Percentiles rank a stretch among this genome's conserved stretches.
phyloP scores from a whole-genome alignment of 768 basidiomycete genomes.

The Melanogaster broomeanus region DNA sequence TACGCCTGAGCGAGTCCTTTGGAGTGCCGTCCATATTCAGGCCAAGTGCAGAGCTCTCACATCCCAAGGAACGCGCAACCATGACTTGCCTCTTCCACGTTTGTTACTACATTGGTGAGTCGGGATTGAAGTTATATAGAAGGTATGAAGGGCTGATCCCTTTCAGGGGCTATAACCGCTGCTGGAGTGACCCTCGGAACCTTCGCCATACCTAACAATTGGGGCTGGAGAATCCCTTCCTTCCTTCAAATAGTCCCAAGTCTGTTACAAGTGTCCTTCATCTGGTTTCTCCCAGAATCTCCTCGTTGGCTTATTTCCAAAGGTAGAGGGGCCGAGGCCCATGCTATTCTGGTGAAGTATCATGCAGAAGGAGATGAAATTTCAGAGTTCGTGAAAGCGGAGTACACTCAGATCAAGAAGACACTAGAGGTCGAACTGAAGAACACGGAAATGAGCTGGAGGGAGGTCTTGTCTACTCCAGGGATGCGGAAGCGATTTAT shows the following conservation, averaged over 20 bases:
- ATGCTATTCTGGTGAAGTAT: slow-evolving; percentile 51
- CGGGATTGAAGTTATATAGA: neutral
- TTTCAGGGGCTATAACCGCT: slow-evolving; percentile 33
- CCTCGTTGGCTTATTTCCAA: slow-evolving; percentile 63
- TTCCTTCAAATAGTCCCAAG: slow-evolving; percentile 61
- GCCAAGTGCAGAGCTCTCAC: slow-evolving; percentile 15
- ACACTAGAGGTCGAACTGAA: slow-evolving; percentile 42
- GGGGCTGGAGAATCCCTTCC: slow-evolving; percentile 69
- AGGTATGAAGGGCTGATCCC: neutral
- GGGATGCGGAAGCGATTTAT: slow-evolving; percentile 18
- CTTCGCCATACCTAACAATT: slow-evolving; percentile 55
- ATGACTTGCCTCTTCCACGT: slow-evolving; percentile 11
- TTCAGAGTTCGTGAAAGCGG: slow-evolving; percentile 58
- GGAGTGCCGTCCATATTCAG: neutral
- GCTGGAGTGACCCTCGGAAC: slow-evolving; percentile 64
- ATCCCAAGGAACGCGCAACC: slow-evolving; percentile 23
- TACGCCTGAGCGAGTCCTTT: neutral
- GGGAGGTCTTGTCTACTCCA: slow-evolving; percentile 1
- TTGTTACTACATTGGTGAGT: slow-evolving; percentile 13
- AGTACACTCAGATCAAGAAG: slow-evolving; percentile 56
- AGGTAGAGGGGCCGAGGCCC: slow-evolving; percentile 52
- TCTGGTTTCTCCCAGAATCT: slow-evolving; percentile 65
- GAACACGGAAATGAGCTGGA: neutral
- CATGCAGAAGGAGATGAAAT: slow-evolving; percentile 57
- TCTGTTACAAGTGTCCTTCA: slow-evolving; percentile 53